Conservation (phyloP, 2,329 filamentous ascomycete genomes). For the Aspergillus pseudoterreus region DNA sequence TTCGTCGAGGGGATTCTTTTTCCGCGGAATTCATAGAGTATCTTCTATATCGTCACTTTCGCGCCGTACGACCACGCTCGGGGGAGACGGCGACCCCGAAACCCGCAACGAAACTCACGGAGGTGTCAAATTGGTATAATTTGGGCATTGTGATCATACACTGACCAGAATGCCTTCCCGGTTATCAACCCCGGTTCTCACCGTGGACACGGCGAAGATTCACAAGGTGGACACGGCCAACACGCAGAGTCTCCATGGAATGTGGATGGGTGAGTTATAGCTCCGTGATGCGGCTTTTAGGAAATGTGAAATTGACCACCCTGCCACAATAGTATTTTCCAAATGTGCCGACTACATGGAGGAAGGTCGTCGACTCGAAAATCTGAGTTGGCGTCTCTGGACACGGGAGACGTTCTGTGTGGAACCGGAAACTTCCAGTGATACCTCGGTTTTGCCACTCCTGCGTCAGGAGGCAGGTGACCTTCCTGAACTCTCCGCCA, state of each 20-base stretch:
- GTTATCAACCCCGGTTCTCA: slow-evolving; percentile 80
- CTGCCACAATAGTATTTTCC: slow-evolving; percentile 67
- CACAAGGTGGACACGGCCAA: slow-evolving; percentile 93
- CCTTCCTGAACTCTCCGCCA: slow-evolving; percentile 70
- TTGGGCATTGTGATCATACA: slow-evolving; percentile 20
- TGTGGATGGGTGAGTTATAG: slow-evolving; percentile 81
- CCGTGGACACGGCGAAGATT: slow-evolving; percentile 86
- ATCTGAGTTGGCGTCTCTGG: slow-evolving; percentile 94
- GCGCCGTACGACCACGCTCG: slow-evolving; percentile 42
- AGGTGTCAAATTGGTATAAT: slow-evolving; percentile 4
- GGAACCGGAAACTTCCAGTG: slow-evolving; percentile 55
- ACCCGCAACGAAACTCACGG: slow-evolving; percentile 10
- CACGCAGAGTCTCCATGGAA: slow-evolving; percentile 88
- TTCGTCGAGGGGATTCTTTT: slow-evolving; percentile 8
- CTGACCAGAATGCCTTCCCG: slow-evolving; percentile 68
- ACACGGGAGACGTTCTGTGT: slow-evolving; percentile 90
- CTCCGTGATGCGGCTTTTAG: background rate
- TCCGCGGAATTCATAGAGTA: slow-evolving; percentile 12
- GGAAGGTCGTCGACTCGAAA: slow-evolving; percentile 87
- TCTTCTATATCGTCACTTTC: slow-evolving; percentile 20
- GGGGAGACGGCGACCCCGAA: slow-evolving; percentile 43
- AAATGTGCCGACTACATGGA: slow-evolving; percentile 92
- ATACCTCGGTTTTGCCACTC: slow-evolving; percentile 48
- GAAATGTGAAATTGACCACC: slow-evolving; percentile 20
- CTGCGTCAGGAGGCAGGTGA: slow-evolving; percentile 47